A percentile compares a stretch with the other conserved stretches of the same genome.
Conservation (phyloP, 345 rosid species). For the Eucalyptus curtisii region DNA sequence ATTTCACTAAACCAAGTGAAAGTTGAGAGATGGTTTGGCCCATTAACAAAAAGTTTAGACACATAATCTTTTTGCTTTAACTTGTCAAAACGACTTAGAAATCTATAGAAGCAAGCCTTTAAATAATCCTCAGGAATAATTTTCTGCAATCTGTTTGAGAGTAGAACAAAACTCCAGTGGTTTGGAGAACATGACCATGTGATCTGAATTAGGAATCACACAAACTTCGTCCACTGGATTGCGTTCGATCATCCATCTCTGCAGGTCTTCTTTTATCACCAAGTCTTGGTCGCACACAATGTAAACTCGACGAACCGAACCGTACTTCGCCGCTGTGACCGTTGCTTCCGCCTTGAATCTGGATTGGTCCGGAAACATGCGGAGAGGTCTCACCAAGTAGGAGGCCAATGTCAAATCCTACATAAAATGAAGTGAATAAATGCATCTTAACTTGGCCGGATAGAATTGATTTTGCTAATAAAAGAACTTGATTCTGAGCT, state of each 20-base stretch:
- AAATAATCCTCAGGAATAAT: neutral
- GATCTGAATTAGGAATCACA: slow-evolving; percentile 20
- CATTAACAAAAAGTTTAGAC: neutral
- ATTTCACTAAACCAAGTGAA: neutral
- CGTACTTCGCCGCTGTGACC: slow-evolving; percentile 6
- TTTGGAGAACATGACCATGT: slow-evolving; percentile 30
- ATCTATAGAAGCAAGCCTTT: neutral
- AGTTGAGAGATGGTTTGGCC: neutral
- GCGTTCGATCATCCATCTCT: slow-evolving; percentile 19
- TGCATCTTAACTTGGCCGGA: neutral
- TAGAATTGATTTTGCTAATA: neutral
- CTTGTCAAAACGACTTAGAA: neutral
- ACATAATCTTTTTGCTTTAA: neutral
- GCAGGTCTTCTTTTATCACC: neutral
- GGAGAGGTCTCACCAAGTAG: slow-evolving; percentile 5
- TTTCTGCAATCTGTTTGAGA: slow-evolving; percentile 9
- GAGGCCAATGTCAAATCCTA: slow-evolving; percentile 24
- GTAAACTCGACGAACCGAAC: slow-evolving; percentile 6
- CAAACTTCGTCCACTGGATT: slow-evolving; percentile 12
- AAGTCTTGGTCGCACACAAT: slow-evolving; percentile 14
- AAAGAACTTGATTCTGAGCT: neutral
- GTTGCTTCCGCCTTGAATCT: neutral
- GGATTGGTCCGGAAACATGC: neutral
- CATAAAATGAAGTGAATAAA: neutral
- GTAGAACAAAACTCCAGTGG: slow-evolving; percentile 8